Percentiles rank a stretch among this genome's conserved stretches.
Conservation (phyloP, 1,284 basidiomycete genomes). For the Microstroma glucosiphilum region DNA sequence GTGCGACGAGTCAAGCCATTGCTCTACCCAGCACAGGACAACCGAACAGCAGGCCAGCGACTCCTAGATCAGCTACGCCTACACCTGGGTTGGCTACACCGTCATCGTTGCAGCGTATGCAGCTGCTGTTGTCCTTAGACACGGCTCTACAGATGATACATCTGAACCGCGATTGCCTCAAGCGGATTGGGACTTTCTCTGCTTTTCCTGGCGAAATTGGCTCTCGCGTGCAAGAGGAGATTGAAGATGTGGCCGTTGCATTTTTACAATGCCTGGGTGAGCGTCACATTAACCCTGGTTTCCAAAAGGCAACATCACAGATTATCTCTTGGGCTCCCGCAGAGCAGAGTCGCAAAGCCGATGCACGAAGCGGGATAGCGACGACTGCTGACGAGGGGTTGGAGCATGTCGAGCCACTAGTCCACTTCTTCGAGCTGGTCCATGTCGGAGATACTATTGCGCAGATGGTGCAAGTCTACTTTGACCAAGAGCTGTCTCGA, state of each 20-base stretch:
- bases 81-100: conserved; percentile 3
- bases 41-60: background rate
- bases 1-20: background rate
- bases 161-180: conserved; percentile 78
- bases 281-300: conserved; percentile 77
- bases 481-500: conserved; percentile 73
- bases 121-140: conserved; percentile 83
- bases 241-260: conserved; percentile 84
- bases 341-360: conserved; percentile 5
- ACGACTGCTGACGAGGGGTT: conserved; percentile 61
- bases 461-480: conserved; percentile 95
- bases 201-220: conserved; percentile 72
- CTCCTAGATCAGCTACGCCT: background rate
- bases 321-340: conserved; percentile 31
- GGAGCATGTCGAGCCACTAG: conserved; percentile 74
- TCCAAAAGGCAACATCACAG: conserved; percentile 61
- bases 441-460: conserved; percentile 96
- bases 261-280: conserved; percentile 72
- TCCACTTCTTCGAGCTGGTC: conserved; percentile 96
- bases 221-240: conserved; percentile 61
- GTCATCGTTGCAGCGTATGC: conserved; percentile 58
- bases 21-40: background rate
- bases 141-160: conserved; percentile 86
- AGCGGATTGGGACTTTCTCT: conserved; percentile 81
- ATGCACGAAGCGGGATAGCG: conserved; percentile 1